Evolutionary conservation across 345 rosid genomes (phyloP), one percentile per base, ranked within the genome.

Genomic region (Schrenkiella parvula): DNA sequence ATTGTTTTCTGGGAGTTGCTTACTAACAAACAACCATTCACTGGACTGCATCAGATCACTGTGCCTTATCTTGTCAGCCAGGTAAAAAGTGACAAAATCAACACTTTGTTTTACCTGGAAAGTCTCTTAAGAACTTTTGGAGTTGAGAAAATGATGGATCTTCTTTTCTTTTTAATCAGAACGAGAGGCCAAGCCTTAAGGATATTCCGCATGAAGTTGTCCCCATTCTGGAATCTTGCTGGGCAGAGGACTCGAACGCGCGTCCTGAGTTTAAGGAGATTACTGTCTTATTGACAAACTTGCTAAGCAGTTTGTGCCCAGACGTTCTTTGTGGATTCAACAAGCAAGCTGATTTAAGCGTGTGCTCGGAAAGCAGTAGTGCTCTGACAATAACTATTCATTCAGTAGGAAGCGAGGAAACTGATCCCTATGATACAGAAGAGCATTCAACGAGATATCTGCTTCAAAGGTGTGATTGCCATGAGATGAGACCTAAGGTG

Each of bases 1-100:
- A 63, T 89, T 13, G 80, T 89, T 52, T 70, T 87, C 8, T 89
- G 95, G 95, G 79, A 85, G 59, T 15, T 89, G 82, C 79, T 87
- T 37, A 81, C 86, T 6, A 89, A 85, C 56, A 63, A 71, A 70
- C 42, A 53, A 46, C 91, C 91, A 29, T 89, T 82, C 63, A 50
- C 75, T 29, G 88, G 82, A 58, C 48, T 60, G 13, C 17, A 39
- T 14, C 35, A 25, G n/a, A 14, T 82, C 0, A 11, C 25, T 5
- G 68, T 77, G 2, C 84, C 87, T 17, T 89, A 83, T 69, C 80
- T 84, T 44, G 68, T 71, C 4, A 48, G 80, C 55, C 69, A 83
- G 38, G 88, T 84, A 80, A 54, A 34, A 51, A 29, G 78, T 66
- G 43, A 15, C 55, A 59, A 38, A 32, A 10, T 28, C 22, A 18